Base-by-base conservation (phyloP, 169 alveolate species). In the Amoebophrya sp. region DNA sequence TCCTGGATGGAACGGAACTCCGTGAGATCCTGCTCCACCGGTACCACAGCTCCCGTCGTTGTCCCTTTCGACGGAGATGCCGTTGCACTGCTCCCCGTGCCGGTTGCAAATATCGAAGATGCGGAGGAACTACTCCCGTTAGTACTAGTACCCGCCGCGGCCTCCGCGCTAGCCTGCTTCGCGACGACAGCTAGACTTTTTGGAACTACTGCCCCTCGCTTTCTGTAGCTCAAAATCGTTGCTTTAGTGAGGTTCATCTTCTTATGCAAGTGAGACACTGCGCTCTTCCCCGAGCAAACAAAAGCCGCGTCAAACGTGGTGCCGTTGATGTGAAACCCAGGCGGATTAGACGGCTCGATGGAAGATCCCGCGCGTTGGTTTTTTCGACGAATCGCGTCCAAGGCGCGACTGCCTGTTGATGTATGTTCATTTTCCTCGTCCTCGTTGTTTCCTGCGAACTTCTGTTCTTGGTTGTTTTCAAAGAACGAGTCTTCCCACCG, bases 1-100 rank as follows among this genome's bases (percentile, higher is more conserved):
- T 66, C 83, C 83, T 66, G 83, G 39, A 66, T n/a, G 83, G 83
- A 66, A 7, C 83, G 83, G 18, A 25, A 66, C 35, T 66, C 83
- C 38, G 83, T 0, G 12, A 41, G n/a, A n/a, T n/a, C n/a, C n/a
- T n/a, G n/a, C n/a, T n/a, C n/a, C n/a, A n/a, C n/a, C n/a, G n/a
- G n/a, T n/a, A n/a, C n/a, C n/a, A n/a, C n/a, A n/a, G n/a, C n/a
- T n/a, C n/a, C n/a, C n/a, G n/a, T n/a, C n/a, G n/a, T n/a, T n/a
- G n/a, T n/a, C n/a, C n/a, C n/a, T n/a, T n/a, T n/a, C n/a, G n/a
- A n/a, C n/a, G n/a, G n/a, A n/a, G n/a, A n/a, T n/a, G n/a, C n/a
- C n/a, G n/a, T n/a, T n/a, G n/a, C n/a, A n/a, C n/a, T n/a, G n/a
- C n/a, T n/a, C n/a, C n/a, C n/a, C n/a, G n/a, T n/a, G n/a, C n/a